Evolutionary conservation across 2,329 filamentous ascomycete genomes (phyloP).

Genomic region (Emericellopsis atlantica): DNA sequence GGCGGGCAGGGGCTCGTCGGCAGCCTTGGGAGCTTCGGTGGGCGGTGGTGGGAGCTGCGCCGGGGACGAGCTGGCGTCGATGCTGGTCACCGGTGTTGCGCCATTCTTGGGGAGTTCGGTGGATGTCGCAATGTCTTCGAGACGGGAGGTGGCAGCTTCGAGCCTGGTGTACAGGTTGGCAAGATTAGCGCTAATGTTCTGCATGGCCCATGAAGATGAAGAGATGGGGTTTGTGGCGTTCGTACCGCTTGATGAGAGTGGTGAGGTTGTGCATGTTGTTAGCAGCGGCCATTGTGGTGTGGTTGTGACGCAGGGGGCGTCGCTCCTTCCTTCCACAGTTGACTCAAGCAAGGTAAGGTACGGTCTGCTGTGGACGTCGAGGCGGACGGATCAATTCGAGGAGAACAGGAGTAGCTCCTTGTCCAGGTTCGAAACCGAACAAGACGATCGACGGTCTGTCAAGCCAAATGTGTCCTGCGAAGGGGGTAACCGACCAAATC

Average conservation of each 20-base stretch:
- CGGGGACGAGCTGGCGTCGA: slow-evolving; percentile 23
- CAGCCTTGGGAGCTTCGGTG: slow-evolving; percentile 22
- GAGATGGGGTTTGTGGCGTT: background rate
- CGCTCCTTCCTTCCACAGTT: background rate
- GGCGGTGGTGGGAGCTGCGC: slow-evolving; percentile 12
- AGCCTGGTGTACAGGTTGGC: slow-evolving; percentile 44
- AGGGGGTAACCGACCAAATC: no score
- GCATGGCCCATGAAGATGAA: no score
- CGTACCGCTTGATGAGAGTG: slow-evolving; percentile 93
- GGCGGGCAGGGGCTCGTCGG: slow-evolving; percentile 52
- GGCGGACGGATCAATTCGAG: no score
- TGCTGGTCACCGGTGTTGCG: slow-evolving; percentile 17
- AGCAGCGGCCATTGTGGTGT: slow-evolving; percentile 49
- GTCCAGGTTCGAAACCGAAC: no score
- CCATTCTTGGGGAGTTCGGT: slow-evolving; percentile 45
- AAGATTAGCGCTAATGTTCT: no score
- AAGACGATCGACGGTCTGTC: no score
- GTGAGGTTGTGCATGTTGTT: slow-evolving; percentile 93
- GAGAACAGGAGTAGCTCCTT: no score
- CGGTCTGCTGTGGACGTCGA: no score
- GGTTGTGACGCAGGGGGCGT: background rate
- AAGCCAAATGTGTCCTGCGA: no score
- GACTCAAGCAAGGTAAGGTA: no score
- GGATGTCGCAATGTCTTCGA: slow-evolving; percentile 89
- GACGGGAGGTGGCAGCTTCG: slow-evolving; percentile 87